phyloP scores from a whole-genome alignment of 1,284 basidiomycete species.

The Microstroma glucosiphilum region DNA sequence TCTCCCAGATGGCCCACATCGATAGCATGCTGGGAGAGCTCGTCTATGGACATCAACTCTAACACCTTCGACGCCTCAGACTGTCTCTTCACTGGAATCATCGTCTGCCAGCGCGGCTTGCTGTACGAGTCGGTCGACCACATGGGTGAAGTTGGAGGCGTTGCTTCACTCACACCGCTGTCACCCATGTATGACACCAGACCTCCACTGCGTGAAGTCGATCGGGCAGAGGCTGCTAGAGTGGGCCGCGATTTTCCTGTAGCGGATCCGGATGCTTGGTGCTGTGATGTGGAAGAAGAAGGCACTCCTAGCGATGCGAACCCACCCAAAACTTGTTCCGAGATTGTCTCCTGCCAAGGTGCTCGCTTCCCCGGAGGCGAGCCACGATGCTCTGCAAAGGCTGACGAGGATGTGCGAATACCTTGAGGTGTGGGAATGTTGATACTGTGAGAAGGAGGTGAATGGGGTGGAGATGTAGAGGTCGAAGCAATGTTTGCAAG shows the following conservation, averaged over 20 bases:
- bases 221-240: too few species aligned
- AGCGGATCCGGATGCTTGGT: too few species aligned
- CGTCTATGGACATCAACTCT: constrained; percentile 40
- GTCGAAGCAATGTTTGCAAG: too few species aligned
- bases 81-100: constrained; percentile 18
- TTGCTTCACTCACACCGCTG: background rate
- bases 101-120: constrained; percentile 8
- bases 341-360: background rate
- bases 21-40: constrained; percentile 41
- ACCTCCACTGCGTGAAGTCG: background rate
- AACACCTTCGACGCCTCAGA: constrained; percentile 26
- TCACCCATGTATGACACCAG: background rate
- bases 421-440: background rate
- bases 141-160: background rate
- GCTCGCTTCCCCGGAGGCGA: background rate
- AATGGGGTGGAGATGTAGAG: too few species aligned
- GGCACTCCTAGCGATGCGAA: constrained; percentile 14
- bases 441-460: too few species aligned
- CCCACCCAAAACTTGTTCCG: constrained; percentile 19
- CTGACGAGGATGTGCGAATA: background rate
- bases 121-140: background rate
- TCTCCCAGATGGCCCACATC: constrained; percentile 38
- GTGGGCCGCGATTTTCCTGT: too few species aligned
- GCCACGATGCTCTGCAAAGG: background rate
- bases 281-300: too few species aligned